Conservation (phyloP, 257 asterid genomes). For the Solanum dulcamara region DNA sequence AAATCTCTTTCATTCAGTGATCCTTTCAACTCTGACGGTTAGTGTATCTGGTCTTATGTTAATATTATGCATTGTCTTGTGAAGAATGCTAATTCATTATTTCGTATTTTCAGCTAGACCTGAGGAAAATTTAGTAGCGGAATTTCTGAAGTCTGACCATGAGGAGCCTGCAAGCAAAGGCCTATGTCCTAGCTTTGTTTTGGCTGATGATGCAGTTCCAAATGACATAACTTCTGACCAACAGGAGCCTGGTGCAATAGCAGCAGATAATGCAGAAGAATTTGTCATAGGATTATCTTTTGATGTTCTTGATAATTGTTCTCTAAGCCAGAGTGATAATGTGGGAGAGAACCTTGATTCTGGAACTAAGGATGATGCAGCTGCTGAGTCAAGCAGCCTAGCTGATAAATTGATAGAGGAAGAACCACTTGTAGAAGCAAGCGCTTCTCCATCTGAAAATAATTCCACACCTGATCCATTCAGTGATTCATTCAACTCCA, state of each 20-base stretch:
- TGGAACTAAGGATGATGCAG: not conserved
- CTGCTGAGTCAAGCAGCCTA: not conserved
- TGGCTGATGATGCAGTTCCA: not conserved
- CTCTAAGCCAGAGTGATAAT: not conserved
- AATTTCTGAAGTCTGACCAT: not conserved
- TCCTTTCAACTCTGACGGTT: constrained; percentile 17
- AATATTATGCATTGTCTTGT: not conserved
- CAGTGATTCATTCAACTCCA: constrained; percentile 13
- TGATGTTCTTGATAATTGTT: not conserved
- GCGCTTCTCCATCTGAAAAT: constrained; percentile 8
- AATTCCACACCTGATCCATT: not conserved
- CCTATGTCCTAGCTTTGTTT: not conserved
- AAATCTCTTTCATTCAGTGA: not conserved
- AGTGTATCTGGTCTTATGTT: not conserved
- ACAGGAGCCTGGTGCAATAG: not conserved
- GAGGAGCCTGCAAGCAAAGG: not conserved
- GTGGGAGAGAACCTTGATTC: not conserved
- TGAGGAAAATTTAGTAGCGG: not conserved
- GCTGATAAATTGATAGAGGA: not conserved
- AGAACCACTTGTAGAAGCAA: constrained; percentile 11
- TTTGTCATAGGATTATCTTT: not conserved
- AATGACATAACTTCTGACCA: not conserved
- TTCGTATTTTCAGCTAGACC: not conserved
- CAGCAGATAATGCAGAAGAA: not conserved
- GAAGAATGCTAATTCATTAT: not conserved